phyloP scores from a whole-genome alignment of 2,329 filamentous ascomycete species.

The Magnaporthiopsis incrustans region DNA sequence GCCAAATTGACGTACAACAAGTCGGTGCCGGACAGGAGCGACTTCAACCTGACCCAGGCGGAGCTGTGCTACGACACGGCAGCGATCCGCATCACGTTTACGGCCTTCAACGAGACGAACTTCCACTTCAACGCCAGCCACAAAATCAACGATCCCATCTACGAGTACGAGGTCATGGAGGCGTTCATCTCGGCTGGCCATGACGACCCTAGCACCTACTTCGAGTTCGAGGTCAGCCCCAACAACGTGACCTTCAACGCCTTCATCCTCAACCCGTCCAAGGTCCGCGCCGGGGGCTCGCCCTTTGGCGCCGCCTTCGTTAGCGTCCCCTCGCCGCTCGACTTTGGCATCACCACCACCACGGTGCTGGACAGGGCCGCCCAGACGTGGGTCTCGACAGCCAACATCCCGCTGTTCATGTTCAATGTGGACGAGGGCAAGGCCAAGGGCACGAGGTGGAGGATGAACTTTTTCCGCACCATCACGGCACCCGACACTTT shows the following conservation, averaged over 20 bases:
- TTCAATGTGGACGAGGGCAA: slow-evolving; percentile 38
- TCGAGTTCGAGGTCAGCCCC: slow-evolving; percentile 43
- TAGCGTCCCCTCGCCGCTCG: background rate
- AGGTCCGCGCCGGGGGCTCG: slow-evolving; percentile 30
- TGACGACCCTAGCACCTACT: slow-evolving; percentile 37
- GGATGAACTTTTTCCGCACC: slow-evolving; percentile 46
- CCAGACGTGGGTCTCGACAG: slow-evolving; percentile 32
- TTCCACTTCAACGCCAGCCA: slow-evolving; percentile 36
- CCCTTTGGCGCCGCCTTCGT: slow-evolving; percentile 27
- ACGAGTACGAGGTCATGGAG: slow-evolving; percentile 43
- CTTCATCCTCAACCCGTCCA: slow-evolving; percentile 42
- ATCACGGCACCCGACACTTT: slow-evolving; percentile 32
- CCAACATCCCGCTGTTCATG: slow-evolving; percentile 35
- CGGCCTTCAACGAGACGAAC: slow-evolving; percentile 34
- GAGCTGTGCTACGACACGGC: slow-evolving; percentile 37
- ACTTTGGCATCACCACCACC: slow-evolving; percentile 20
- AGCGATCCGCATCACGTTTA: slow-evolving; percentile 33
- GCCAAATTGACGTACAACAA: slow-evolving; percentile 30
- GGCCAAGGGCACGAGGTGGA: slow-evolving; percentile 36
- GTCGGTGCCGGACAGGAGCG: slow-evolving; percentile 30
- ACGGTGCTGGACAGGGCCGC: slow-evolving; percentile 29
- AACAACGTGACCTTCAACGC: slow-evolving; percentile 44
- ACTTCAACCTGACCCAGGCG: slow-evolving; percentile 36
- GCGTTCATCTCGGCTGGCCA: slow-evolving; percentile 37
- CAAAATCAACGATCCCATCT: slow-evolving; percentile 38